Conservation (phyloP, 2,329 filamentous ascomycete species). For the Hymenoscyphus fraxineus region DNA sequence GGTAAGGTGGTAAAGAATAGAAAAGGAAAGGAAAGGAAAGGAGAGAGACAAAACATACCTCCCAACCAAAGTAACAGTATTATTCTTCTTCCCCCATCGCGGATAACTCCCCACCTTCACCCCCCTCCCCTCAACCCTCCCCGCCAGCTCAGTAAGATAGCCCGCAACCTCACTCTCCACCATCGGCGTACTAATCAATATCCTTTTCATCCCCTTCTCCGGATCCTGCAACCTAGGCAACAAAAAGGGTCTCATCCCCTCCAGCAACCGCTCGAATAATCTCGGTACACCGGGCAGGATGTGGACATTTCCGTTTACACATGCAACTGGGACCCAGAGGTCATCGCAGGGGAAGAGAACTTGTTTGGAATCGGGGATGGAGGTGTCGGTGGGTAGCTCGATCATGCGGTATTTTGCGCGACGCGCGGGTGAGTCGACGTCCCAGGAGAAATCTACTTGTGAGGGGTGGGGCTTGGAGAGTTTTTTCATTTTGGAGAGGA, state of each 20-base stretch:
- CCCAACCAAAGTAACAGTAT: constrained; percentile 85
- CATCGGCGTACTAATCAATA: constrained; percentile 83
- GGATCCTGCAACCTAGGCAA: constrained; percentile 71
- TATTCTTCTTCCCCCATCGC: constrained; percentile 79
- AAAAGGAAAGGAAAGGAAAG: too few species aligned
- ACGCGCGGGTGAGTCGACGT: constrained; percentile 71
- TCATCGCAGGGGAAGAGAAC: constrained; percentile 75
- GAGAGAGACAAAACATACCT: constrained; percentile 38
- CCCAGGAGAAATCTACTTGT: constrained; percentile 78
- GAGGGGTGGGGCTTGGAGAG: constrained; percentile 70
- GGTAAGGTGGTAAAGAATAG: too few species aligned
- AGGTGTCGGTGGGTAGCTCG: constrained; percentile 72
- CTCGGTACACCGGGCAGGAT: constrained; percentile 87
- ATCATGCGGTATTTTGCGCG: constrained; percentile 89
- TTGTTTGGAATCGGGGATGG: constrained; percentile 63
- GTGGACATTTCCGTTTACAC: constrained; percentile 90
- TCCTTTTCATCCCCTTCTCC: constrained; percentile 72
- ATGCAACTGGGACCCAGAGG: constrained; percentile 84
- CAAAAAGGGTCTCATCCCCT: constrained; percentile 69
- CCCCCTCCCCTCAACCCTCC: constrained; percentile 66
- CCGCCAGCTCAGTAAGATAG: constrained; percentile 77
- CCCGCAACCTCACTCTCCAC: constrained; percentile 80
- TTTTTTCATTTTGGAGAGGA: constrained; percentile 77
- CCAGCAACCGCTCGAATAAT: constrained; percentile 74
- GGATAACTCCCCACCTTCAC: constrained; percentile 97